These are phyloP conservation scores for Monosporascus sp. DNA, from an alignment of 2,329 filamentous ascomycete genomes.

Conservation along the genomic window DNA sequence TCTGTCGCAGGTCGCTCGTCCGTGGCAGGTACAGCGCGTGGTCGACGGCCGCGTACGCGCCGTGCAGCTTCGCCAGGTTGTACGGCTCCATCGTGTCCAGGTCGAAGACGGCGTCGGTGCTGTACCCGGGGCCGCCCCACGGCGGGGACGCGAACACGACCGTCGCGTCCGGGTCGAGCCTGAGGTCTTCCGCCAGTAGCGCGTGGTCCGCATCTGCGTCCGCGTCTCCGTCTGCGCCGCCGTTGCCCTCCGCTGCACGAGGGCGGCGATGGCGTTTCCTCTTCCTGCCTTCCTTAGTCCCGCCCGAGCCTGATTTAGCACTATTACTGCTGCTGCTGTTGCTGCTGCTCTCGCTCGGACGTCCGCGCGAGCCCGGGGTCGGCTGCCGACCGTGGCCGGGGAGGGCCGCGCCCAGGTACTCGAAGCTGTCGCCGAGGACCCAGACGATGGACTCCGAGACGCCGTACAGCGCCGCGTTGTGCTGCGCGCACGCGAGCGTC, in stretches of 20 bases:
- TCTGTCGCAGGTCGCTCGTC: conserved; percentile 74
- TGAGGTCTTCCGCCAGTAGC: conserved; percentile 28
- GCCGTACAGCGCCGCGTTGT: conserved; percentile 84
- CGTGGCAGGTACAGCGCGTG: conserved; percentile 79
- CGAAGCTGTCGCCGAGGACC: conserved; percentile 82
- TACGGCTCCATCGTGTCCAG: conserved; percentile 86
- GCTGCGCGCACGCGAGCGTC: conserved; percentile 82
- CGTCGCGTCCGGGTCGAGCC: conserved; percentile 35
- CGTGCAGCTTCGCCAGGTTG: conserved; percentile 56
- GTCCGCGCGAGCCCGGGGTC: conserved; percentile 7
- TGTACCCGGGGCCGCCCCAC: conserved; percentile 55
- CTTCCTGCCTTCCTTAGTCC: not conserved
- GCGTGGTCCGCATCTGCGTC: conserved; percentile 7
- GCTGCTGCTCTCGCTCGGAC: not conserved
- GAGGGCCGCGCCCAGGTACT: conserved; percentile 48
- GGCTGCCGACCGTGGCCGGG: conserved; percentile 30
- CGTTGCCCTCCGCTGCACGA: not conserved
- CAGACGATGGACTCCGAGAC: conserved; percentile 73
- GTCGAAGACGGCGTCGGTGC: conserved; percentile 67
- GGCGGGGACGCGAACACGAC: conserved; percentile 54
- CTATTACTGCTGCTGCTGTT: not conserved
- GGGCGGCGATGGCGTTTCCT: not conserved
- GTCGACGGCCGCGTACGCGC: conserved; percentile 53
- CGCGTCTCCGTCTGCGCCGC: conserved; percentile 1
- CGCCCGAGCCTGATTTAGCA: conserved; percentile 6